Conservation (phyloP, 345 rosid genomes). For the Euphorbia pulcherrima region DNA sequence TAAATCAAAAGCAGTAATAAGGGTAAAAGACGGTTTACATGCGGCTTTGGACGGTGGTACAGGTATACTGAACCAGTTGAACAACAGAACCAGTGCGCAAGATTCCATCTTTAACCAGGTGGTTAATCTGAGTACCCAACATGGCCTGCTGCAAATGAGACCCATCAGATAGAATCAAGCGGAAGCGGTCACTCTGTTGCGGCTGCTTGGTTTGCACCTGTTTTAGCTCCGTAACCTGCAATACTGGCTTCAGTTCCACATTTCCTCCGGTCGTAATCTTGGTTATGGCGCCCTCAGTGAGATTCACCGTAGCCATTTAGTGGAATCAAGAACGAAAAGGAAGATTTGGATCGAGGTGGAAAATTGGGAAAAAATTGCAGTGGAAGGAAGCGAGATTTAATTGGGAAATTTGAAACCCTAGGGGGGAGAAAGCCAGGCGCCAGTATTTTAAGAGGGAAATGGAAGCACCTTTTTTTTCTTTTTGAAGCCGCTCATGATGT, state of each 20-base stretch:
- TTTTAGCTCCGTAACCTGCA: constrained; percentile 75
- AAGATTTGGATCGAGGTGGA: background rate
- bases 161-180: constrained; percentile 67
- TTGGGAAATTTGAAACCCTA: background rate
- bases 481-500: background rate
- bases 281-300: constrained; percentile 60
- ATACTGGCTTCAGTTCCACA: constrained; percentile 55
- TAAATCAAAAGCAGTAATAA: too few species aligned
- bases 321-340: background rate
- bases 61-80: constrained; percentile 48
- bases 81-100: constrained; percentile 63
- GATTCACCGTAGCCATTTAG: constrained; percentile 28
- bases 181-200: constrained; percentile 45
- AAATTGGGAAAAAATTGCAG: background rate
- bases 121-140: constrained; percentile 58
- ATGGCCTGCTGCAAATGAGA: constrained; percentile 52
- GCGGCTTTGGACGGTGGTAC: constrained; percentile 59
- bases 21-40: constrained; percentile 30
- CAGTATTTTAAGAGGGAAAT: constrained; percentile 6
- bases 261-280: constrained; percentile 46
- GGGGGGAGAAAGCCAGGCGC: background rate
- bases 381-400: background rate
- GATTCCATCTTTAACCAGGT: constrained; percentile 41
- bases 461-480: too few species aligned
- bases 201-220: constrained; percentile 44